These are phyloP conservation scores for Trichomonascus vanleenenianus DNA, from an alignment of 805 yeast genomes.

Conservation along the genomic window DNA sequence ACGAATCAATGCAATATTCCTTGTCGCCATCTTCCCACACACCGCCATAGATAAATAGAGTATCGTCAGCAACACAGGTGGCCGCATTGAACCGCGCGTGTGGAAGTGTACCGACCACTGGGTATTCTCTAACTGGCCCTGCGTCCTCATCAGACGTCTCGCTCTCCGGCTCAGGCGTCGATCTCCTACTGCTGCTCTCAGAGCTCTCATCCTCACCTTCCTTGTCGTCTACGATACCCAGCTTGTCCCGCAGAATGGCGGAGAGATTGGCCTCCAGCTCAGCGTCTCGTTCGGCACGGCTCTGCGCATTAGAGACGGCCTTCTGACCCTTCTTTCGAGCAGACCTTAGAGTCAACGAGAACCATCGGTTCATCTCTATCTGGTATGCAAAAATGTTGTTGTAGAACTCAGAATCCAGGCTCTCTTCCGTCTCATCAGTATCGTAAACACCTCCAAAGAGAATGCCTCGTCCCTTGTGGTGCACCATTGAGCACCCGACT, in stretches of 20 bases:
- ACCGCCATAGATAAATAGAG: constrained; percentile 81
- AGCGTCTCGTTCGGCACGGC: constrained; percentile 49
- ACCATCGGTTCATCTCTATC: constrained; percentile 85
- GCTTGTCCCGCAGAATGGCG: constrained; percentile 25
- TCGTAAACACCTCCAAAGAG: constrained; percentile 95
- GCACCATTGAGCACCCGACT: constrained; percentile 88
- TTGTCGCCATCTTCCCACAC: constrained; percentile 82
- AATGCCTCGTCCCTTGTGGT: constrained; percentile 86
- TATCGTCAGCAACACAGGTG: constrained; percentile 78
- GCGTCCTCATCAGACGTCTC: constrained; percentile 33
- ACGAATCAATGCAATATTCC: constrained; percentile 76
- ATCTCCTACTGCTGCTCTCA: constrained; percentile 1
- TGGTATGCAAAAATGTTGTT: constrained; percentile 78
- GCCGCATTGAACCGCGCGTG: constrained; percentile 86
- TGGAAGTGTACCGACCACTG: constrained; percentile 57
- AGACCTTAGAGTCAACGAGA: constrained; percentile 55
- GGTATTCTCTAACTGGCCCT: constrained; percentile 40
- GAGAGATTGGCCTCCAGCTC: constrained; percentile 79
- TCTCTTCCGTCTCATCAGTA: constrained; percentile 91
- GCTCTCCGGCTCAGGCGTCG: constrained; percentile 11
- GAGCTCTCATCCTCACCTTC: constrained; percentile 18
- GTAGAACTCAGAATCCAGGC: constrained; percentile 74
- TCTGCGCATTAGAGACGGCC: constrained; percentile 35
- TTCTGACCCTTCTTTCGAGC: constrained; percentile 43
- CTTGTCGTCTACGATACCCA: constrained; percentile 23